Conservation (phyloP, 768 basidiomycete genomes). For the Kwoniella sp. region DNA sequence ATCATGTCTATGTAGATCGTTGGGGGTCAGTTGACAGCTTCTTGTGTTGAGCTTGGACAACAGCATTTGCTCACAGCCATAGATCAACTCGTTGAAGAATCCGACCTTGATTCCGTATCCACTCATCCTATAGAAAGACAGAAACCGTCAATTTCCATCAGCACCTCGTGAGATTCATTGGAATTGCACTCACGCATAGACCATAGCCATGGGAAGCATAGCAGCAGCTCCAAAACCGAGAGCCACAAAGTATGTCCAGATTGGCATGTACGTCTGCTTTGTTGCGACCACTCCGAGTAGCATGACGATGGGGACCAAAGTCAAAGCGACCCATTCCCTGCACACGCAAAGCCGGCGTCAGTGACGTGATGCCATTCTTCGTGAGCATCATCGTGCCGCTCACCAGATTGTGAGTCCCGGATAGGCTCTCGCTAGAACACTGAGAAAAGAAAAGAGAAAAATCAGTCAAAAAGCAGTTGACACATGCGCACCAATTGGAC, state of each 20-base stretch:
- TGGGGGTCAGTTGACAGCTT: background rate
- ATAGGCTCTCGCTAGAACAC: conserved; percentile 2
- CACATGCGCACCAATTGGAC: too few species aligned
- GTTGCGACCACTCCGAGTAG: conserved; percentile 8
- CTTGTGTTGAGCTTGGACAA: background rate
- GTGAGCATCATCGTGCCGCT: background rate
- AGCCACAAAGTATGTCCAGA: conserved; percentile 21
- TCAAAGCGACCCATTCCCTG: conserved; percentile 18
- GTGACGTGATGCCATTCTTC: too few species aligned
- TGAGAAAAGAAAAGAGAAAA: background rate
- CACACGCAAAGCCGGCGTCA: background rate
- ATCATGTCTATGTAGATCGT: conserved; percentile 14
- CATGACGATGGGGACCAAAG: conserved; percentile 16
- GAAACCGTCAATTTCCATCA: background rate
- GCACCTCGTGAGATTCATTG: too few species aligned
- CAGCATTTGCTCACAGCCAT: conserved; percentile 7
- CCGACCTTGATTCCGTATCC: conserved; percentile 24
- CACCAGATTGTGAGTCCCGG: conserved; percentile 20
- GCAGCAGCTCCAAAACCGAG: conserved; percentile 20
- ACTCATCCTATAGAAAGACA: background rate
- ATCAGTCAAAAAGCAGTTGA: too few species aligned
- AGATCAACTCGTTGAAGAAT: conserved; percentile 24
- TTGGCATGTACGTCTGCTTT: conserved; percentile 12
- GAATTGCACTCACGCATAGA: conserved; percentile 8
- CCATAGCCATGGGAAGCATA: conserved; percentile 22